Percentiles rank a stretch among this genome's conserved stretches.
Evolutionary conservation across 2,329 filamentous ascomycete species (phyloP).

Genomic region (Colletotrichum sp.): DNA sequence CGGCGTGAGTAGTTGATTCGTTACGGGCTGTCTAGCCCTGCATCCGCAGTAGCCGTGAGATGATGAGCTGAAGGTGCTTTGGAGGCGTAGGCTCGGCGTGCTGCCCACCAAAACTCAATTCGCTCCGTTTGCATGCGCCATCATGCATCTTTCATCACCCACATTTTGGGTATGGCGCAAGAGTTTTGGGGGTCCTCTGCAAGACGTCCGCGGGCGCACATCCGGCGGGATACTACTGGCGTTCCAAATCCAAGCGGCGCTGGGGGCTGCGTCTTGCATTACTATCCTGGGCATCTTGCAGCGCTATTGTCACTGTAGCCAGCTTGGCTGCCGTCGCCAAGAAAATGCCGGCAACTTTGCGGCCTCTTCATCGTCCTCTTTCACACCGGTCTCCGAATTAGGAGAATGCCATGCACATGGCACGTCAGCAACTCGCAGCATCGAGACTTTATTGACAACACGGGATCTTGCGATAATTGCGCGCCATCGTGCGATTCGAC

Average conservation of each 20-base stretch:
- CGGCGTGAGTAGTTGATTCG: not conserved
- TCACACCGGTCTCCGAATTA: not conserved
- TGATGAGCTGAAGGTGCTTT: not conserved
- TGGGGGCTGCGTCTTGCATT: not conserved
- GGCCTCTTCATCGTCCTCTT: not conserved
- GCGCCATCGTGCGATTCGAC: not conserved
- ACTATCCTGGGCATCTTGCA: not conserved
- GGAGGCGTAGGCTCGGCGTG: not conserved
- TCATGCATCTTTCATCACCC: not conserved
- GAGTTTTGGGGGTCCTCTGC: not conserved
- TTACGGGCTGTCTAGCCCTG: not conserved
- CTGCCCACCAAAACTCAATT: not conserved
- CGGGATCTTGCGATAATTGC: not conserved
- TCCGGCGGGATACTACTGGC: not conserved
- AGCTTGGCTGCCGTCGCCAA: not conserved
- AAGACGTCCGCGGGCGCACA: not conserved
- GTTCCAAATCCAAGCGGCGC: not conserved
- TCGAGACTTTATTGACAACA: not conserved
- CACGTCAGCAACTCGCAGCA: not conserved
- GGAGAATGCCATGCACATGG: not conserved
- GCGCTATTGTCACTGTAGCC: not conserved
- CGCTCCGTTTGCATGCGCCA: not conserved
- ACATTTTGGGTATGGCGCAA: not conserved
- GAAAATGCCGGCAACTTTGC: not conserved
- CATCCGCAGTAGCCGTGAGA: not conserved